A percentile compares a stretch with the other conserved stretches of the same genome.
Evolutionary conservation across 768 basidiomycete genomes (phyloP).

Genomic region (Kwoniella shandongensis): DNA sequence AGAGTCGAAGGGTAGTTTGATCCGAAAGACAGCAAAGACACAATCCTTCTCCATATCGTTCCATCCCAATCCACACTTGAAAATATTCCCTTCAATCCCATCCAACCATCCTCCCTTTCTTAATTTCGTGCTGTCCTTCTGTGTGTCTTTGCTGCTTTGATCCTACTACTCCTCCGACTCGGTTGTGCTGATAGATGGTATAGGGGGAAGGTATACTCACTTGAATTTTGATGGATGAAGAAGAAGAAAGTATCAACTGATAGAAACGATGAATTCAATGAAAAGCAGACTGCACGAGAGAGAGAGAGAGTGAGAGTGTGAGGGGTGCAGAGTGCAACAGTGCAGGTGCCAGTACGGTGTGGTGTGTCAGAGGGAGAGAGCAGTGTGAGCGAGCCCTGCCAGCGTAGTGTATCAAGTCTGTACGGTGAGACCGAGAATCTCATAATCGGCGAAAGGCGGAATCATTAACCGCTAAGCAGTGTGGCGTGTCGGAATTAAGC

Average conservation of each 20-base stretch:
- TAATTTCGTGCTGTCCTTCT: not conserved
- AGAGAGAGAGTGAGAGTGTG: constrained; percentile 2
- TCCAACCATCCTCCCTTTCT: not conserved
- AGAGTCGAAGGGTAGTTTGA: too few relatives aligned
- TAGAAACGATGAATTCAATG: constrained; percentile 4
- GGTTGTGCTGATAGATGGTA: not conserved
- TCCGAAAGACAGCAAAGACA: not conserved
- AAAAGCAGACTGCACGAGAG: not conserved
- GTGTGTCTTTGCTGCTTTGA: too few relatives aligned
- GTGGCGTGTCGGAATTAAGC: constrained; percentile 12
- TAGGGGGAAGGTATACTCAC: constrained; percentile 18
- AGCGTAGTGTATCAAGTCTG: not conserved
- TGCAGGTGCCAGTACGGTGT: constrained; percentile 1
- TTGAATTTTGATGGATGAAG: constrained; percentile 24
- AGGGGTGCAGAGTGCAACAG: not conserved
- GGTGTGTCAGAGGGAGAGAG: too few relatives aligned
- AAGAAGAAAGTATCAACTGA: constrained; percentile 2
- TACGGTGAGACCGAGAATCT: not conserved
- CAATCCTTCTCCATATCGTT: not conserved
- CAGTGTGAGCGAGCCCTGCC: constrained; percentile 9
- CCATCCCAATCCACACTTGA: constrained; percentile 1
- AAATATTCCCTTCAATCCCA: not conserved
- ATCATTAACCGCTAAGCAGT: not conserved
- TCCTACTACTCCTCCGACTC: not conserved
- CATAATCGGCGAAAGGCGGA: not conserved